Base-by-base conservation (phyloP, 768 basidiomycete genomes). In the Roridomyces roridus region DNA sequence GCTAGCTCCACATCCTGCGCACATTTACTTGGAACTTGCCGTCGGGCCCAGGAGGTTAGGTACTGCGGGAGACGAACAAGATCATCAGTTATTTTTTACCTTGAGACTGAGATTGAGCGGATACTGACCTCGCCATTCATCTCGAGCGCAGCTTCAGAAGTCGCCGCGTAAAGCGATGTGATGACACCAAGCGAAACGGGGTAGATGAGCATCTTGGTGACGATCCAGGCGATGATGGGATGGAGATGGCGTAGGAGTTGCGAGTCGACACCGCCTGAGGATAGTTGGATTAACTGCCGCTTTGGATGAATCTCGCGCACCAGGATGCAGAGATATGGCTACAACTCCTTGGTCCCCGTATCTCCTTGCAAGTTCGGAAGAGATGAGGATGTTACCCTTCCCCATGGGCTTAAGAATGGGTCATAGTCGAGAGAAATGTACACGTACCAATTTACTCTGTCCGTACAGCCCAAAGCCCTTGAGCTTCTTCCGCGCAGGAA, bases 391-490 rank as follows among this genome's bases (percentile, higher is more conserved):
- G 51, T 68, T 66, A 6, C 67, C 72, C 69, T 73, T 31, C 24
- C 25, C 25, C 10, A 6, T 39, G 21, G 28, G 14, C 14, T 45
- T 21, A 50, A 53, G 21, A 25, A n/a, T n/a, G 41, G 7, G 35
- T 42, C 6, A 43, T 5, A 10, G 17, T 25, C 24, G n/a, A 31
- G 12, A 23, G 21, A n/a, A 46, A 3, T 21, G 6, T 37, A 7
- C 29, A 62, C 71, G 23, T 61, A 79, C 81, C 18, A 77, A 70
- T 71, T 82, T 84, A 36, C 69, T 73, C 43, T 74, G 69, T n/a
- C 44, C 60, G 35, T 73, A 71, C 29, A 72, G 62, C 5, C 44
- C 21, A 5, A 44, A 6, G n/a, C 56, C 56, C 8, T 51, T 51
- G 18, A 49, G 46, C 50, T 59, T 63, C 23, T 65, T 70, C 36